Conservation (phyloP, 1,139 yeast species). For the Candida sp. region DNA sequence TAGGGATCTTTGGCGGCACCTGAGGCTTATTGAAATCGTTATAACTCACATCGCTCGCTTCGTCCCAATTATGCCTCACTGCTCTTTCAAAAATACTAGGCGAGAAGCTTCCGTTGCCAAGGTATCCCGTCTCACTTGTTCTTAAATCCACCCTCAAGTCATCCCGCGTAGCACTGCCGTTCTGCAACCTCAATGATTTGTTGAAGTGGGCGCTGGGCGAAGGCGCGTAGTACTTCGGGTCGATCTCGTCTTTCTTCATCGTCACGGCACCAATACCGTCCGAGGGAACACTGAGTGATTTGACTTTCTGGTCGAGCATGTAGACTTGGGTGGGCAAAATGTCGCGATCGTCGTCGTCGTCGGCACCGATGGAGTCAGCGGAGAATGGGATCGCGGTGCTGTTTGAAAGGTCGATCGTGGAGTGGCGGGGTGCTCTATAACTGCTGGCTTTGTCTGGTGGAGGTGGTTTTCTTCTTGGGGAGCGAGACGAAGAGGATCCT, state of each 20-base stretch:
- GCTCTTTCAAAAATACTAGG: constrained; percentile 44
- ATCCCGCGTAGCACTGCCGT: constrained; percentile 21
- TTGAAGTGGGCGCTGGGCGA: constrained; percentile 47
- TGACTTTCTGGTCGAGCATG: constrained; percentile 37
- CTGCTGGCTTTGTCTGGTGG: constrained; percentile 8
- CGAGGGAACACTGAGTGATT: constrained; percentile 27
- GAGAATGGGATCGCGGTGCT: constrained; percentile 44
- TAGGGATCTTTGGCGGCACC: constrained; percentile 60
- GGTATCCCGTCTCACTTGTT: constrained; percentile 35
- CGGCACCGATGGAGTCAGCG: constrained; percentile 48
- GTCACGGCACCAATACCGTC: constrained; percentile 16
- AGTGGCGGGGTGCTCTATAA: constrained; percentile 14
- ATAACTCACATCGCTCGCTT: constrained; percentile 21
- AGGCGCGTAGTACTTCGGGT: constrained; percentile 51
- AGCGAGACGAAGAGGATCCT: constrained; percentile 12
- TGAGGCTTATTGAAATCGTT: constrained; percentile 36
- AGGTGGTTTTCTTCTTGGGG: constrained; percentile 20
- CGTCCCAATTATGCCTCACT: constrained; percentile 8
- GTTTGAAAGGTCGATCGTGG: constrained; percentile 10
- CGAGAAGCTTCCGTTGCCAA: constrained; percentile 46
- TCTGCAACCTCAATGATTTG: constrained; percentile 23
- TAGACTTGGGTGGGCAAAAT: constrained; percentile 40
- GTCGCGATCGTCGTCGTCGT: constrained; percentile 23
- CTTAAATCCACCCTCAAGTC: constrained; percentile 29
- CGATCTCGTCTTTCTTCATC: constrained; percentile 39